Evolutionary conservation across 345 rosid species (phyloP), one percentile per base, ranked within the genome.

Genomic region (Brassica napus): DNA sequence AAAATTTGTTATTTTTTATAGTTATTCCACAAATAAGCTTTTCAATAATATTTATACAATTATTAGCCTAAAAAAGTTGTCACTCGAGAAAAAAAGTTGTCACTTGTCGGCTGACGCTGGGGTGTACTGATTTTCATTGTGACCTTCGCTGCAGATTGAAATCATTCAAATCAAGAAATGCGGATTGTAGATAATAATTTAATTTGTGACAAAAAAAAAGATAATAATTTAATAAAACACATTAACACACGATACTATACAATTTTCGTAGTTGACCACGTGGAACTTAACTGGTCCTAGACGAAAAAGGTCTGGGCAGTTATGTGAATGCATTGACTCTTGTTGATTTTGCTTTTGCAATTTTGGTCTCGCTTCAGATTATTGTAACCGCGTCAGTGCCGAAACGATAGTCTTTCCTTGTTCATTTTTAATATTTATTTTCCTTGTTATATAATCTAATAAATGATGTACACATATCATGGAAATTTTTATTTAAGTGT

Each of bases 281-380:
- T 72, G 68, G 61, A 72, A 66, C 31, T 28, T 28, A 28, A 28
- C 68, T 59, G 82, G 44, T 16, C 72, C 61, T 58, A 65, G 52
- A 37, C 6, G 60, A 42, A 55, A 78, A 78, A 30, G 66, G 31
- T 65, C 2, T 11, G 54, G 6, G 28, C 62, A 71, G 72, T 78
- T 65, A 71, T 72, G 52, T 65, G 47, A 35, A 42, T 58, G 72
- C 7, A 72, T 66, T 66, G 82, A 72, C 69, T 59, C 73, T 66
- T 32, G 42, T 66, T 34, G 64, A 58, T 64, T 72, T 66, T 66
- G 59, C 47, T 72, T 72, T 59, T 57, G n/a, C 49, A 39, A 18
- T 57, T 44, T 64, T 64, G 30, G 79, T 76, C 52, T 60, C 74
- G 14, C 52, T 59, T 68, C 7, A 11, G 68, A 49, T 69, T 76